These are phyloP conservation scores for Hirsutella rhossiliensis DNA, from an alignment of 2,329 filamentous ascomycete genomes.

Conservation along the genomic window DNA sequence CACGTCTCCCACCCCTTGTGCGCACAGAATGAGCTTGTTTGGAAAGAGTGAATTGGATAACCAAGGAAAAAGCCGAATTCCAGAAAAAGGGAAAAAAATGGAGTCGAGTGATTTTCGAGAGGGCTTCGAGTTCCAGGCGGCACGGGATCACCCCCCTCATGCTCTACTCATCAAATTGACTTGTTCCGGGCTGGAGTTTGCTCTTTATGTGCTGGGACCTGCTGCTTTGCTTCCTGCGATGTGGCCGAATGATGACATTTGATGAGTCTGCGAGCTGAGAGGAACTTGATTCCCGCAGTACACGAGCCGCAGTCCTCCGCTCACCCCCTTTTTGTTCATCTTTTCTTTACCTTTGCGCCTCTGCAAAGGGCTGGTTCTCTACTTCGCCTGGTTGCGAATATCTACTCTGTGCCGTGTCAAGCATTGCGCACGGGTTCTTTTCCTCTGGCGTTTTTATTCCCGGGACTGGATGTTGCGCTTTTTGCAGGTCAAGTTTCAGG, in stretches of 20 bases:
- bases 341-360: conserved; percentile 7
- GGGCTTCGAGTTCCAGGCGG: conserved; percentile 12
- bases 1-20: background rate
- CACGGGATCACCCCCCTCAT: conserved; percentile 17
- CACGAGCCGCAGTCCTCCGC: background rate
- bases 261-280: conserved; percentile 4
- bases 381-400: conserved; percentile 6
- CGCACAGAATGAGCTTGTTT: background rate
- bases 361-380: conserved; percentile 6
- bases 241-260: conserved; percentile 28
- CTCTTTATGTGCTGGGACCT: conserved; percentile 11
- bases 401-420: conserved; percentile 4
- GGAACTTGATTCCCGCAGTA: background rate
- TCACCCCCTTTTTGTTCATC: conserved; percentile 3
- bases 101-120: conserved; percentile 6
- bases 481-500: too few relatives aligned
- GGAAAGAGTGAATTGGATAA: background rate
- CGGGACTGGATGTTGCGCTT: too few relatives aligned
- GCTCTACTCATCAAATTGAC: conserved; percentile 37
- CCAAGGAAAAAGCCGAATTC: background rate
- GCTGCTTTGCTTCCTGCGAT: conserved; percentile 33
- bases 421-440: too few relatives aligned
- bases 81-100: conserved; percentile 8
- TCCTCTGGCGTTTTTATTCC: too few relatives aligned
- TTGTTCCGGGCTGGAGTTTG: background rate